These are phyloP conservation scores for Lachancea cidri DNA, from an alignment of 805 yeast species.

Conservation along the genomic window DNA sequence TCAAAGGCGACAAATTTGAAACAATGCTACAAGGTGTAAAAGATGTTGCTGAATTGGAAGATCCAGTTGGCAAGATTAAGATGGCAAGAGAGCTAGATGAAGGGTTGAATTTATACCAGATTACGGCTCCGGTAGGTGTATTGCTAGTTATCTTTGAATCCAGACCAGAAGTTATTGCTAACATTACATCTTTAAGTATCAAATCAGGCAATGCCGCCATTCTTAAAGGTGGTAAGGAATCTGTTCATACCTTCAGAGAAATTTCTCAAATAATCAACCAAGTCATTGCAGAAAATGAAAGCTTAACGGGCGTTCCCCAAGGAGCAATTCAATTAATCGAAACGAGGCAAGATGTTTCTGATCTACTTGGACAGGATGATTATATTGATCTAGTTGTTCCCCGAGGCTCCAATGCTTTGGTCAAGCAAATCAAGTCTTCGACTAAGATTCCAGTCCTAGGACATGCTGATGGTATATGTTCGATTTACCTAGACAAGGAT, in stretches of 20 bases:
- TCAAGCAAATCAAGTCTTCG: conserved; percentile 73
- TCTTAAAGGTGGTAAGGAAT: conserved; percentile 95
- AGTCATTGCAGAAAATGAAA: conserved; percentile 40
- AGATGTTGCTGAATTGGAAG: conserved; percentile 84
- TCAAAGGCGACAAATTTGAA: conserved; percentile 80
- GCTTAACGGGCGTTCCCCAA: conserved; percentile 65
- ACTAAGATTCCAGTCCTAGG: conserved; percentile 97
- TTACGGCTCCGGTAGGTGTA: conserved; percentile 94
- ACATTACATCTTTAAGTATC: conserved; percentile 90
- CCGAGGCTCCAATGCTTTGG: conserved; percentile 93
- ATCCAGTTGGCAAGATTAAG: conserved; percentile 88
- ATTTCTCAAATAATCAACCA: conserved; percentile 68
- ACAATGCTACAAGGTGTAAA: conserved; percentile 90
- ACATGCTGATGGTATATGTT: conserved; percentile 97
- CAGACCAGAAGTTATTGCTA: conserved; percentile 98
- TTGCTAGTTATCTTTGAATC: conserved; percentile 89
- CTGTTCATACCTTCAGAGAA: conserved; percentile 73
- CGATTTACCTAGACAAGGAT: conserved; percentile 72
- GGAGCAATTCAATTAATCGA: conserved; percentile 82
- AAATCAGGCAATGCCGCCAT: conserved; percentile 97
- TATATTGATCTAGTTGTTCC: conserved; percentile 95
- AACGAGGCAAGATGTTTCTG: conserved; percentile 86
- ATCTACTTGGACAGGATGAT: conserved; percentile 75
- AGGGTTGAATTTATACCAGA: conserved; percentile 73
- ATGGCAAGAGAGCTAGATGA: conserved; percentile 84